These are phyloP conservation scores for Quillaja saponaria DNA, from an alignment of 306 rosid species.

Conservation along the genomic window DNA sequence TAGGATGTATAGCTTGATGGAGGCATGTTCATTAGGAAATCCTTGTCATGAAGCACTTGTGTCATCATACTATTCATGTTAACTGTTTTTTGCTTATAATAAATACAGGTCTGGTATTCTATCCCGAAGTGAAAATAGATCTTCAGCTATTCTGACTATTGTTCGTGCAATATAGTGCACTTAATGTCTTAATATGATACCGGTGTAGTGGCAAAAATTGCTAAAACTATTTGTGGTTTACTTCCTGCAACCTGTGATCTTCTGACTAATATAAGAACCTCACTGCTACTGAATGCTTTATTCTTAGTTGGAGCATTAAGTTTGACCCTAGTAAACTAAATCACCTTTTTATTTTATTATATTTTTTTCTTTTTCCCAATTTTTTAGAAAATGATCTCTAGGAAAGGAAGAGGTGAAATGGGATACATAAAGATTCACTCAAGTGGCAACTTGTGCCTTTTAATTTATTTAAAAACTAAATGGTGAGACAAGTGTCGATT, in stretches of 20 bases:
- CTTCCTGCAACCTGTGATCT: not conserved
- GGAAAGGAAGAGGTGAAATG: not conserved
- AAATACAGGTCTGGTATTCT: no score
- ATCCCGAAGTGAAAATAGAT: no score
- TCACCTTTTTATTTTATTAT: not conserved
- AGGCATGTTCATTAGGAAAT: slow-evolving; percentile 1
- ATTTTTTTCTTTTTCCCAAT: not conserved
- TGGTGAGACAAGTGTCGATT: not conserved
- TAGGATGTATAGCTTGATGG: slow-evolving; percentile 7
- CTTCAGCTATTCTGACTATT: no score
- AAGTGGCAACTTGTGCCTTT: not conserved
- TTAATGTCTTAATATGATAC: not conserved
- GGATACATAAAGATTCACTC: not conserved
- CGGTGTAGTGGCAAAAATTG: no score
- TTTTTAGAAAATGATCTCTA: not conserved
- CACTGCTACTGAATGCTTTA: no score
- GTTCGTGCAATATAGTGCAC: not conserved
- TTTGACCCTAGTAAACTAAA: not conserved
- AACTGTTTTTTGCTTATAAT: no score
- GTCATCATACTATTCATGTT: not conserved
- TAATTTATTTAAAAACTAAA: not conserved
- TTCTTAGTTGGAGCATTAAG: not conserved
- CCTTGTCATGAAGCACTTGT: not conserved
- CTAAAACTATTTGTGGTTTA: no score
- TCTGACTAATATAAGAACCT: no score